Conservation (phyloP, 2,329 filamentous ascomycete genomes). For the Aspergillus latus region DNA sequence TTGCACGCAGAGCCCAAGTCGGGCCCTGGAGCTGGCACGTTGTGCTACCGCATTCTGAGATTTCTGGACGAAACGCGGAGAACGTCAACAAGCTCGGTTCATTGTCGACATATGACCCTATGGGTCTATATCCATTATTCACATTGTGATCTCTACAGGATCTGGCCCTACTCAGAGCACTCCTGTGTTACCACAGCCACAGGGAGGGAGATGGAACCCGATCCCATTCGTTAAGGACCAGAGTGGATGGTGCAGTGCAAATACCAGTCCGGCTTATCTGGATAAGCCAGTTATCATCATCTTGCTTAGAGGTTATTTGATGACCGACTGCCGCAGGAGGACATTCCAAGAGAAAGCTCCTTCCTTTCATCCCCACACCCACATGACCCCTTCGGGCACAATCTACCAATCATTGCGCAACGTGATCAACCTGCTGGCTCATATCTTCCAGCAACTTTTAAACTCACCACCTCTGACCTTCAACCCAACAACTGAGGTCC, state of each 20-base stretch:
- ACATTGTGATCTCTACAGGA: not conserved
- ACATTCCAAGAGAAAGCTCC: not conserved
- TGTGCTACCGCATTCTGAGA: conserved; percentile 1
- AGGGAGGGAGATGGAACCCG: not conserved
- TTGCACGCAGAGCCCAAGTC: not conserved
- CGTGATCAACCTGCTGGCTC: conserved; percentile 22
- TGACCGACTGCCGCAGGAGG: not conserved
- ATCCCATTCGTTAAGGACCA: not conserved
- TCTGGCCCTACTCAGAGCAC: not conserved
- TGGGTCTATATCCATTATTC: conserved; percentile 6
- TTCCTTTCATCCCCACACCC: conserved; percentile 15
- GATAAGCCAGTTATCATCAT: not conserved
- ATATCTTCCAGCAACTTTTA: conserved; percentile 7
- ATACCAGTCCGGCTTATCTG: not conserved
- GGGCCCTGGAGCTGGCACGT: not conserved
- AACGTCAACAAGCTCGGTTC: not conserved
- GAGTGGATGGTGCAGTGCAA: not conserved
- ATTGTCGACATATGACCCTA: not conserved
- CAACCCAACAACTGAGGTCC: not conserved
- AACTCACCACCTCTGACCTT: conserved; percentile 2
- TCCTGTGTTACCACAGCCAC: not conserved
- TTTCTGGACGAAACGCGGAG: not conserved
- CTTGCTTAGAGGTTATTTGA: not conserved
- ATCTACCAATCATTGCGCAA: conserved; percentile 23
- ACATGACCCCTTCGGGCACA: conserved; percentile 15